These are phyloP conservation scores for Amoebophrya sp. DNA, from an alignment of 169 alveolate genomes.

Conservation along the genomic window DNA sequence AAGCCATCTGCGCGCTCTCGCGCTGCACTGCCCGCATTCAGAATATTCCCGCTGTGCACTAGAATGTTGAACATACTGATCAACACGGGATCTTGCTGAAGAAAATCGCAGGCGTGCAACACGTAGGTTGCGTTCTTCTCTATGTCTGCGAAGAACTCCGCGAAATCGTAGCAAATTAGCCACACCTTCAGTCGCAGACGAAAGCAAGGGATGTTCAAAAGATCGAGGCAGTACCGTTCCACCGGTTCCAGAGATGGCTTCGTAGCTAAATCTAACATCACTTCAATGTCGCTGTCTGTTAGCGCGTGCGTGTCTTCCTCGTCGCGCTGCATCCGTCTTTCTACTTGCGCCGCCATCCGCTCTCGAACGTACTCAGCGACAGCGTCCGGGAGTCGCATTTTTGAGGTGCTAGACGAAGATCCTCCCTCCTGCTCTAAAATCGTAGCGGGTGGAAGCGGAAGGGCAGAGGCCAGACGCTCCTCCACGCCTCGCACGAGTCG, in stretches of 20 bases:
- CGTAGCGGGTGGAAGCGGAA: too few species aligned
- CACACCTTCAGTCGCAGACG: slow-evolving; percentile 10
- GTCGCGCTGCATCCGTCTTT: background rate
- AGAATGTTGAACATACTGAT: background rate
- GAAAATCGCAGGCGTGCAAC: background rate
- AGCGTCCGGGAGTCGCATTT: background rate
- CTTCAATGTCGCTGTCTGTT: background rate
- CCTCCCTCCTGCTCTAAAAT: too few species aligned
- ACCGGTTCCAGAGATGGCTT: background rate
- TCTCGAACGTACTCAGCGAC: background rate
- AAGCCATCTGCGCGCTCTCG: slow-evolving; percentile 19
- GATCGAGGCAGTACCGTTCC: background rate
- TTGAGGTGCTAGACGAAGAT: background rate
- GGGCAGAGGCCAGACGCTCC: background rate
- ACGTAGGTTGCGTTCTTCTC: background rate
- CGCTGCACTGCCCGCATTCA: background rate
- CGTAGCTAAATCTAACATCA: background rate
- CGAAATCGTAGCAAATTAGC: background rate
- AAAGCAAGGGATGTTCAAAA: background rate
- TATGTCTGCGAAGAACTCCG: background rate
- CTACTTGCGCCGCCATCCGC: background rate
- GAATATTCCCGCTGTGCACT: background rate
- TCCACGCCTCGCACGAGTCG: background rate
- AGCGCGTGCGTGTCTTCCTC: background rate
- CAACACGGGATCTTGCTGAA: background rate